Percentiles rank a stretch among this genome's conserved stretches.
phyloP scores from a whole-genome alignment of 2,329 filamentous ascomycete species.

The Rhynchosporium agropyri region DNA sequence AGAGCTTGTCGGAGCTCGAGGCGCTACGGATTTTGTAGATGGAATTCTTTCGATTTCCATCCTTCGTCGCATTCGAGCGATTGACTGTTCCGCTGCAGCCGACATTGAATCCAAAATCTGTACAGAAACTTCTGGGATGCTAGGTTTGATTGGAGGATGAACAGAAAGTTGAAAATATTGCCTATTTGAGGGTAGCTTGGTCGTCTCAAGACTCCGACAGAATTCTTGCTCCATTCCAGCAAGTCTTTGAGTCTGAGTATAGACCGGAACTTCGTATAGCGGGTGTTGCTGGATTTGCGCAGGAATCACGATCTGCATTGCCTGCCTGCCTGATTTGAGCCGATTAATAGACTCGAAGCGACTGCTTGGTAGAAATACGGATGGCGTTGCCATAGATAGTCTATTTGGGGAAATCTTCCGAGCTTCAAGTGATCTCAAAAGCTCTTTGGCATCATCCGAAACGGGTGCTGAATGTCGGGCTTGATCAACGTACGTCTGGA shows the following conservation, averaged over 20 bases:
- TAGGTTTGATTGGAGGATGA: not conserved
- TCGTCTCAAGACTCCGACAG: not conserved
- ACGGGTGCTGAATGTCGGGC: slow-evolving; percentile 12
- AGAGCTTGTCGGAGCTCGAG: not conserved
- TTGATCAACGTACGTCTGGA: not conserved
- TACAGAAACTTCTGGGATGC: not conserved
- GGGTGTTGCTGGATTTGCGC: slow-evolving; percentile 2
- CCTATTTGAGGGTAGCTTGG: not conserved
- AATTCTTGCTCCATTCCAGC: not conserved
- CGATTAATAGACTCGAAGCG: slow-evolving; percentile 4
- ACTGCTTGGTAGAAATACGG: not conserved
- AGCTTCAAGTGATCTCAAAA: slow-evolving; percentile 1
- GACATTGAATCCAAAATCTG: not conserved
- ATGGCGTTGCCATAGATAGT: not conserved
- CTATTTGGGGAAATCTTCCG: slow-evolving; percentile 4
- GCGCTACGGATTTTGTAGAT: not conserved
- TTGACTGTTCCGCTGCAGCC: not conserved
- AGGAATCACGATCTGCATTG: slow-evolving; percentile 5
- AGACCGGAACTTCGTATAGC: not conserved
- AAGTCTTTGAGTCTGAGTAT: not conserved
- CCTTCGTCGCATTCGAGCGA: not conserved
- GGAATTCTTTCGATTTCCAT: slow-evolving; percentile 9
- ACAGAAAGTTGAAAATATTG: not conserved
- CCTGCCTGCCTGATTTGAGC: not conserved
- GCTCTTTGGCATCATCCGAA: not conserved